Evolutionary conservation across 164 flowering plant species (phyloP), one percentile per base, ranked within the genome.

Genomic region (Amborella trichopoda): DNA sequence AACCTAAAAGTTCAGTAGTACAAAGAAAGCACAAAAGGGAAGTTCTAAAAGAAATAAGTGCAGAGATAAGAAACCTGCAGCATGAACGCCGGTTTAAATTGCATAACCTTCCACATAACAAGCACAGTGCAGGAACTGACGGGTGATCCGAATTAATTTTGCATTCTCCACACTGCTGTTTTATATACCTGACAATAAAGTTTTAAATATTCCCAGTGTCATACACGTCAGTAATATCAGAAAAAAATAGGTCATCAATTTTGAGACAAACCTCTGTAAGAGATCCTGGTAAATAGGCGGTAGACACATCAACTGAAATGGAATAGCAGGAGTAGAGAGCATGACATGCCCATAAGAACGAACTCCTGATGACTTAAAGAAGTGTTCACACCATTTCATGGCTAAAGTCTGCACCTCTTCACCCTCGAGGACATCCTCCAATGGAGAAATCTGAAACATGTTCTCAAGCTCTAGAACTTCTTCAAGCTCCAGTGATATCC

Each of bases 281-380:
- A 84, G 76, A 66, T 87, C 95, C 59, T 91, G 94, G 68, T 87
- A 91, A 26, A 91, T 48, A 52, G 64, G 61, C 38, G 99, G 99
- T 47, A 91, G 71, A 17, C 37, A 59, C 82, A 84, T 77, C 63
- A 91, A 67, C 62, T 64, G 73, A 68, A 82, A 80, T 20, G 96
- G 95, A 59, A 77, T 76, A 28, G 76, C 88, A 23, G 94, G 99
- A 20, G 73, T 68, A 30, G 42, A 56, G 44, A 67, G 64, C 42
- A 81, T 49, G 38, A 37, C 43, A 19, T 48, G 24, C 23, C 50
- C 59, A 46, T 51, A 54, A 20, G 50, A 51, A 40, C 50, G 62
- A 50, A 26, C 39, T 53, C 62, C 62, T 63, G 38, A 67, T 24
- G 63, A 76, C 49, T 61, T 64, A 30, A 51, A 49, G 52, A 91